Conservation (phyloP, 805 yeast genomes). For the Myxozyma neotropica region DNA sequence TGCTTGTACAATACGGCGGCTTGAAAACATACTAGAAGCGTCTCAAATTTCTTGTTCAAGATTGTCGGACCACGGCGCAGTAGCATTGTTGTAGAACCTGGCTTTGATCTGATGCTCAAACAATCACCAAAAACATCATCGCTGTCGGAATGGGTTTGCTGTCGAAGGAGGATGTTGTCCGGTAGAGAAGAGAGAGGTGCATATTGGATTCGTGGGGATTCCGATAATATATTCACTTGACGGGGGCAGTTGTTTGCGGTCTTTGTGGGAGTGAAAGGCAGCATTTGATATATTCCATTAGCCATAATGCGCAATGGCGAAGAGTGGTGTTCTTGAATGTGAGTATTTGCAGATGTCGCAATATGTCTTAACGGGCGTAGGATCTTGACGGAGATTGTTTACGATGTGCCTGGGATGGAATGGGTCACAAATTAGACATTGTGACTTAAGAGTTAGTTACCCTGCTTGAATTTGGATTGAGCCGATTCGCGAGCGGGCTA, state of each 20-base stretch:
- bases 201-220: not conserved
- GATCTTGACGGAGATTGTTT: too few species aligned
- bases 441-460: too few species aligned
- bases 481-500: too few species aligned
- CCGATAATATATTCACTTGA: not conserved
- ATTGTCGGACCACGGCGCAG: not conserved
- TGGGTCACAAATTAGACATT: not conserved
- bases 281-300: too few species aligned
- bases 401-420: too few species aligned
- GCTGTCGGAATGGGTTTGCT: not conserved
- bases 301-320: too few species aligned
- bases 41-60: not conserved
- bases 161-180: not conserved
- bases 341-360: too few species aligned
- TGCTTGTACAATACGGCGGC: not conserved
- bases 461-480: too few species aligned
- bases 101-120: not conserved
- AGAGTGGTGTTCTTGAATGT: too few species aligned
- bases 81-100: not conserved
- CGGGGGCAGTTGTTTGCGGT: not conserved
- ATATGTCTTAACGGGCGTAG: too few species aligned
- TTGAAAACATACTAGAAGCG: not conserved
- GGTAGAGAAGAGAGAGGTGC: not conserved
- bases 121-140: constrained; percentile 1
- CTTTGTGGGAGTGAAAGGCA: not conserved